Evolutionary conservation across 2,329 filamentous ascomycete genomes (phyloP).

Genomic region (Claviceps paspali): DNA sequence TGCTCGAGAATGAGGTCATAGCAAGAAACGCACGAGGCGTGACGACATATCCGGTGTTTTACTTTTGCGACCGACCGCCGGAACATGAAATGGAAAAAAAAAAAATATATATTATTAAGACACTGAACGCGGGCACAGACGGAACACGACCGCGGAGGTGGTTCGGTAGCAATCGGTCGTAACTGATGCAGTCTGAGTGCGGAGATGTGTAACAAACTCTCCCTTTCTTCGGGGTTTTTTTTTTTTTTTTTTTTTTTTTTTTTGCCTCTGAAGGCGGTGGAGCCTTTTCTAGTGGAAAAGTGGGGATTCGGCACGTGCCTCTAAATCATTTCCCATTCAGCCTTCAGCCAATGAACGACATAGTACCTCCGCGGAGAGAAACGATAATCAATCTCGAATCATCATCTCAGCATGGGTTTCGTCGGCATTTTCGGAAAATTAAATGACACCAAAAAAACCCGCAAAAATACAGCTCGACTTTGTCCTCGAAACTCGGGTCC

Average conservation of each 20-base stretch:
- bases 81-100: neutral
- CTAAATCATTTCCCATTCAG: neutral
- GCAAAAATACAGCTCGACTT: neutral
- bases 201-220: neutral
- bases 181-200: neutral
- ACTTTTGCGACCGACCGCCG: neutral
- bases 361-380: too few species aligned
- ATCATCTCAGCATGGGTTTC: too few species aligned
- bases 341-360: too few species aligned
- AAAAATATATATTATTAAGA: too few species aligned
- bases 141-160: too few species aligned
- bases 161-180: neutral
- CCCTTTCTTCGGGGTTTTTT: neutral
- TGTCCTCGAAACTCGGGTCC: neutral
- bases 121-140: too few species aligned
- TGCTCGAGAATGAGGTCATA: neutral
- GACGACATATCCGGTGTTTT: neutral
- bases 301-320: conserved; percentile 17
- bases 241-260: neutral
- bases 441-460: too few species aligned
- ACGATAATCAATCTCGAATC: neutral
- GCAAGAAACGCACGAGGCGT: neutral
- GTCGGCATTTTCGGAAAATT: too few species aligned
- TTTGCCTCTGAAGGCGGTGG: conserved; percentile 9
- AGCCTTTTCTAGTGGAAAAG: conserved; percentile 13